Base-by-base conservation (phyloP, 352 stramenopile species). In the Phytophthora palmivora region DNA sequence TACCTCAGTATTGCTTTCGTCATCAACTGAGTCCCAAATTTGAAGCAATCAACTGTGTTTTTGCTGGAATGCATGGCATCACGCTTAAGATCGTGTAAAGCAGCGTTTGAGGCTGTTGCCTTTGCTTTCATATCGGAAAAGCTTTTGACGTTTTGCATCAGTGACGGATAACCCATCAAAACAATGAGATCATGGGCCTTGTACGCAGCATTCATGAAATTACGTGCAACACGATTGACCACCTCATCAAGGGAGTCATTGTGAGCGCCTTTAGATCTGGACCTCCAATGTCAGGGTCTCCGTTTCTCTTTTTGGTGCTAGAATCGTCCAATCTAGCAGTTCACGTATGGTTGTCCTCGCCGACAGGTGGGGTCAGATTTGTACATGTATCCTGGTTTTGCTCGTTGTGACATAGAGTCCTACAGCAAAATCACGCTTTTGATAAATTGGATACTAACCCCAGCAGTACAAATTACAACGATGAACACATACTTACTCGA, bases 91-190 rank as follows among this genome's bases (percentile, higher is more conserved):
- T 41, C 28, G 19, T 36, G 26, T 6, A 62, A 7, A 37, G 12
- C 36, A 22, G n/a, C 8, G n/a, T 42, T 57, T 34, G 51, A 51
- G 22, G 39, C 3, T 3, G 18, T 67, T 39, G 50, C 12, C 18
- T 30, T 24, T 21, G 11, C 10, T 41, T 61, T 56, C 49, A 67
- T 22, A 36, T 36, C 28, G 48, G 24, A 28, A 10, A 67, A 15
- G 34, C 19, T 16, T 43, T 48, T n/a, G 26, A 34, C 30, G 30
- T 34, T 34, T 34, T 2, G 3, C 11, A 34, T 34, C 30, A 9
- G 30, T 34, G 30, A 34, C 10, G 30, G 30, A 34, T 14, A 34
- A 34, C 1, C 30, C 30, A 12, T 34, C 10, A 2, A 9, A 34
- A 34, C 7, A 7, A 34, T 34, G 30, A 34, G 30, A 34, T 34